Conservation (phyloP, 192 early-diverging fungal genomes). For the Coemansia pectinata region DNA sequence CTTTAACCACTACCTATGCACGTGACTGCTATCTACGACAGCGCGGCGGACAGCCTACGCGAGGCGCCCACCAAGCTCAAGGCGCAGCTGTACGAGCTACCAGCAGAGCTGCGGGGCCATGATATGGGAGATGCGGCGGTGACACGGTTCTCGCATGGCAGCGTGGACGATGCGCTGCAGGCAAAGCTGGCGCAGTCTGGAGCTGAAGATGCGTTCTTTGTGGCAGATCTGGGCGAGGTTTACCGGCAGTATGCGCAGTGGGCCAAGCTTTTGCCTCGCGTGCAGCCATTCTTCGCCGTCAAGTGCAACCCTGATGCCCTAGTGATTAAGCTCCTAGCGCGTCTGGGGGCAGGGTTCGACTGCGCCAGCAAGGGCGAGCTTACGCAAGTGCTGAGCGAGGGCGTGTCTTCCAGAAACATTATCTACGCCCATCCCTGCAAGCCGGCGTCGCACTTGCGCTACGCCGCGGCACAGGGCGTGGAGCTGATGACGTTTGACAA, state of each 20-base stretch:
- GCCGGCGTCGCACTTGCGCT: constrained; percentile 91
- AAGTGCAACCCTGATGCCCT: constrained; percentile 95
- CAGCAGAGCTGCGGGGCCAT: constrained; percentile 23
- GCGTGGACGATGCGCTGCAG: constrained; percentile 32
- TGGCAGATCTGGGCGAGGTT: constrained; percentile 92
- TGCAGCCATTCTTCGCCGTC: constrained; percentile 97
- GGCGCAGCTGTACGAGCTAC: constrained; percentile 16
- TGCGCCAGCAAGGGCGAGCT: constrained; percentile 97
- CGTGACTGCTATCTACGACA: neutral
- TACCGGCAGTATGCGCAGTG: constrained; percentile 85
- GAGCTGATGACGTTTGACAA: constrained; percentile 99
- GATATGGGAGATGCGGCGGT: neutral
- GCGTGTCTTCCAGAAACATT: constrained; percentile 65
- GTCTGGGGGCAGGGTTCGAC: constrained; percentile 91
- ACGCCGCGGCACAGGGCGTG: constrained; percentile 73
- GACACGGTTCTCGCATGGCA: constrained; percentile 19
- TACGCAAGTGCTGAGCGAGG: constrained; percentile 71
- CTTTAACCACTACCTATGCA: neutral
- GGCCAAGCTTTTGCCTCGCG: constrained; percentile 79
- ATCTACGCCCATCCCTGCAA: constrained; percentile 99
- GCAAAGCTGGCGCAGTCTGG: constrained; percentile 53
- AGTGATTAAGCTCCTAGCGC: constrained; percentile 78
- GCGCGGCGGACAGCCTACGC: neutral
- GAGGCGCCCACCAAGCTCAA: neutral
- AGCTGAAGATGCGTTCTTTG: constrained; percentile 91